Evolutionary conservation across 1,139 yeast species (phyloP), one percentile per base, ranked within the genome.

Genomic region (Candida smagusa): DNA sequence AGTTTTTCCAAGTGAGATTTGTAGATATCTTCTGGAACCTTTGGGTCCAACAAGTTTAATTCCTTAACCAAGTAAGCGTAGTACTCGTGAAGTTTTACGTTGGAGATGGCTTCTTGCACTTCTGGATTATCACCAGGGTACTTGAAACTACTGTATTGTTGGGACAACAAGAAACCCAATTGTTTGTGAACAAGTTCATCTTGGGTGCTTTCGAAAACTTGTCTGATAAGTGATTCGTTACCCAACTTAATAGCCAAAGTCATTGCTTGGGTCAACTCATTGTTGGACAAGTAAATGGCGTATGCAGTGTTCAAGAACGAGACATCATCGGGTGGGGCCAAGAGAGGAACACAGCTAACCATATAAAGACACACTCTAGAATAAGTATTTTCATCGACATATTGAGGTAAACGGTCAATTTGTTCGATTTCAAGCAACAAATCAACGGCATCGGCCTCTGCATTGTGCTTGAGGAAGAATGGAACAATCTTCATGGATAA

Each of bases 391-490:
- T 82, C 84, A 60, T 92, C 98, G 41, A 90, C 95, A 61, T 77
- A 87, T 48, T 81, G 79, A 7, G 94, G 83, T 46, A 94, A 71
- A 56, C 81, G 79, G 54, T 87, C 96, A 52, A 92, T 84, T 39
- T 81, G 73, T 63, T 92, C 98, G 41, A 92, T 78, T 63, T 92
- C 98, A 43, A 89, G 71, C 49, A 94, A 72, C 50, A 92, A 70
- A 65, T 92, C 99, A 23, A 92, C 96, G 1, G 98, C 98, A 59
- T 92, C 99, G 7, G 97, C 96, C 64, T 94, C 98, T 27, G 97
- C 98, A 59, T 94, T 92, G 64, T 92, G 97, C 54, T 86, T 82
- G 51, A 92, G 73, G 66, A 92, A 92, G 54, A 83, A 86, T 22
- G 97, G 96, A 26, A 87, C 92, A 52, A 94, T 84, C 50, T 83